phyloP scores from a whole-genome alignment of 75 land plant species.

The Cupressus sempervirens region DNA sequence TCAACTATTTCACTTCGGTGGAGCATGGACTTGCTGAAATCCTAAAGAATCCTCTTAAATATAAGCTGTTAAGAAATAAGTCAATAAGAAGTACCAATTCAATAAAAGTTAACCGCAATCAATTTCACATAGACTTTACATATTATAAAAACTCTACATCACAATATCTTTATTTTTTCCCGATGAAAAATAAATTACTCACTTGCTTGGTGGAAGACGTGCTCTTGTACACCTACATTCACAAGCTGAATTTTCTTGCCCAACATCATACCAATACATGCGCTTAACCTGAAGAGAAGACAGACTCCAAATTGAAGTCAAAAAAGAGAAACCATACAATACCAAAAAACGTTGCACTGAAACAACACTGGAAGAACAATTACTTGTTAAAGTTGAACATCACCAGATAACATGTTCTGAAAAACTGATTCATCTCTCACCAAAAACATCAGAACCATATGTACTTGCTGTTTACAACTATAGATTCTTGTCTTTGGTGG shows the following conservation, averaged over 20 bases:
- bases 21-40: not conserved
- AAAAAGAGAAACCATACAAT: not conserved
- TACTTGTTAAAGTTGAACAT: not conserved
- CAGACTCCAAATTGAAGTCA: not conserved
- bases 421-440: not conserved
- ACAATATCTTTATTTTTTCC: not conserved
- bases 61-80: not conserved
- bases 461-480: too few species aligned
- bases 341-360: not conserved
- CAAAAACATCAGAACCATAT: too few species aligned
- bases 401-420: not conserved
- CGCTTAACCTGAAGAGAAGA: constrained; percentile 63
- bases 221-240: constrained; percentile 89
- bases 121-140: not conserved
- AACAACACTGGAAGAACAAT: not conserved
- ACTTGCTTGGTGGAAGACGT: constrained; percentile 82
- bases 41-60: not conserved
- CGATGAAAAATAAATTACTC: constrained; percentile 7
- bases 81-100: not conserved
- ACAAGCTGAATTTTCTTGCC: constrained; percentile 56
- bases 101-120: not conserved
- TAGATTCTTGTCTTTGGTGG: too few species aligned
- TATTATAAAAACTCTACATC: not conserved
- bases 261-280: constrained; percentile 71
- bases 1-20: not conserved